Percentiles rank a stretch among this genome's conserved stretches.
Conservation (phyloP, 2,329 filamentous ascomycete genomes). For the Talaromyces piceae region DNA sequence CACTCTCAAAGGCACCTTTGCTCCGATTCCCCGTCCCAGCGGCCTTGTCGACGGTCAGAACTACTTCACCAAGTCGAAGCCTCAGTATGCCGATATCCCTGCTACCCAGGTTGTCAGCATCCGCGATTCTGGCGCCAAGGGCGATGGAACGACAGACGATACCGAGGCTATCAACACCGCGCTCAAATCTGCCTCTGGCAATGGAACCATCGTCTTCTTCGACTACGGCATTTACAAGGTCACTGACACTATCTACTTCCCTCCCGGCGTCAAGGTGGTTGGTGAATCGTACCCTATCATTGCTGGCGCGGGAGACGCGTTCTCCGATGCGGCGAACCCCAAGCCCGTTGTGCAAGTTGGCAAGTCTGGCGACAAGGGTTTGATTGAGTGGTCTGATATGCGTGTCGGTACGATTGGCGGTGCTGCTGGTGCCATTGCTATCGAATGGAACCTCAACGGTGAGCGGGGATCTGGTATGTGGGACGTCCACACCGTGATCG, state of each 20-base stretch:
- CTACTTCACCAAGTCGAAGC: slow-evolving; percentile 46
- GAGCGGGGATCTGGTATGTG: slow-evolving; percentile 47
- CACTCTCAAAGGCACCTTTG: slow-evolving; percentile 38
- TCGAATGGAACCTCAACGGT: slow-evolving; percentile 65
- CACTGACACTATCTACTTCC: slow-evolving; percentile 40
- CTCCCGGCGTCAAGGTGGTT: slow-evolving; percentile 44
- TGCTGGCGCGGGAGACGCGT: slow-evolving; percentile 49
- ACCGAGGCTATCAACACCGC: slow-evolving; percentile 82
- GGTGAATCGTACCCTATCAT: slow-evolving; percentile 52
- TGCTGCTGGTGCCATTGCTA: slow-evolving; percentile 59
- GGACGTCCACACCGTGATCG: slow-evolving; percentile 47
- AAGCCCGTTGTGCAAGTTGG: slow-evolving; percentile 62
- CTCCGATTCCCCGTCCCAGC: slow-evolving; percentile 37
- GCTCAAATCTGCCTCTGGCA: slow-evolving; percentile 44
- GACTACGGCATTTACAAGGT: slow-evolving; percentile 50
- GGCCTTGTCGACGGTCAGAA: slow-evolving; percentile 36
- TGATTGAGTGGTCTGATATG: slow-evolving; percentile 64
- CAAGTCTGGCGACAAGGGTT: slow-evolving; percentile 54
- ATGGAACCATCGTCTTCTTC: slow-evolving; percentile 49
- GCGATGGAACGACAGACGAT: slow-evolving; percentile 67
- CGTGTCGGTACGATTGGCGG: slow-evolving; percentile 62
- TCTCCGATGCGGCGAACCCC: slow-evolving; percentile 52
- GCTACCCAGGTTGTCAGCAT: slow-evolving; percentile 39
- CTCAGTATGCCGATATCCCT: slow-evolving; percentile 42
- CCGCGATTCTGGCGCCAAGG: slow-evolving; percentile 36